Conservation (phyloP, 1,284 basidiomycete genomes). For the Schizopora paradoxa region DNA sequence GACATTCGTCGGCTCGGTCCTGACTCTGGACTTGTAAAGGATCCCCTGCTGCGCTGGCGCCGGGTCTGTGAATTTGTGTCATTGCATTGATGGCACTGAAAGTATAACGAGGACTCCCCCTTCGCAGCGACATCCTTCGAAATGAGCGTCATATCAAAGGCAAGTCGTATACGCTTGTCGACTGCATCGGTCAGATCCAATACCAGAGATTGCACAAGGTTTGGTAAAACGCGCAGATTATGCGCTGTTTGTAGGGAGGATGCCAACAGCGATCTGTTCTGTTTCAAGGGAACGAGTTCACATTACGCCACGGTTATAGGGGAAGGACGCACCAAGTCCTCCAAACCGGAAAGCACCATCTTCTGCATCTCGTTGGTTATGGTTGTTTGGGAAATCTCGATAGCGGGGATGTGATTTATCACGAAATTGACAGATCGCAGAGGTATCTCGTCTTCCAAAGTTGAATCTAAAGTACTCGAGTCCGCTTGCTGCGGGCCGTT, state of each 20-base stretch:
- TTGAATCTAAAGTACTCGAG: conserved; percentile 8
- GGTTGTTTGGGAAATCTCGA: conserved; percentile 63
- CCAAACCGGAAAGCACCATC: conserved; percentile 77
- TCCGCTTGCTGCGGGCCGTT: conserved; percentile 12
- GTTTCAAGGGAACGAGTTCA: conserved; percentile 44
- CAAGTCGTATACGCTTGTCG: conserved; percentile 69
- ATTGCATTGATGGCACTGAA: neutral
- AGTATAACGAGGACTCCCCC: conserved; percentile 41
- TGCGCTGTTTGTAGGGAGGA: conserved; percentile 93
- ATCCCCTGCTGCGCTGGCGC: conserved; percentile 37
- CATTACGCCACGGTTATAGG: neutral
- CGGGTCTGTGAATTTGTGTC: conserved; percentile 30
- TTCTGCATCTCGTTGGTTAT: conserved; percentile 83
- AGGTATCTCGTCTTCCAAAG: conserved; percentile 40
- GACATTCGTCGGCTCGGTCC: conserved; percentile 79
- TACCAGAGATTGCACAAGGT: conserved; percentile 77
- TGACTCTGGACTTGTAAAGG: conserved; percentile 71
- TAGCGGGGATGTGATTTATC: conserved; percentile 59
- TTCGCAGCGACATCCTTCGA: conserved; percentile 76
- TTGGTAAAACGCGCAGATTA: conserved; percentile 82
- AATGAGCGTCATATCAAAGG: conserved; percentile 84
- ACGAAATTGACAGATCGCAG: conserved; percentile 71
- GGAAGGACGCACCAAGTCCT: conserved; percentile 54
- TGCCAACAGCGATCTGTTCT: conserved; percentile 87
- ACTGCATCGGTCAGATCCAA: conserved; percentile 81